Base-by-base conservation (phyloP, 192 early-diverging fungal species). In the Linnemannia hyalina region DNA sequence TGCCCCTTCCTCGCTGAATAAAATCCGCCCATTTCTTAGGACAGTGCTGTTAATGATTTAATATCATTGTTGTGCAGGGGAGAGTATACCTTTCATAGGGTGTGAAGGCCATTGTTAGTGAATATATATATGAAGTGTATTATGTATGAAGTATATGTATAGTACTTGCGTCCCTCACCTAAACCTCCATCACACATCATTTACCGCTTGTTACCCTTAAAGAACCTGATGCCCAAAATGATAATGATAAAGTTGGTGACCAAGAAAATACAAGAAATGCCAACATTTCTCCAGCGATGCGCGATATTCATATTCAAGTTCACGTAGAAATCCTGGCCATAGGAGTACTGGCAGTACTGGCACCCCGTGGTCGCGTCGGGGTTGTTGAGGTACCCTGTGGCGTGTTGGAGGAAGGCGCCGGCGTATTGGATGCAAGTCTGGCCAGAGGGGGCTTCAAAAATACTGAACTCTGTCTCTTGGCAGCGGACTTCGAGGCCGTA, bases 221-320 rank as follows among this genome's bases (percentile, higher is more conserved):
- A 87, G 35, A 88, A 82, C 38, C 23, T 32, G 47, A 90, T 16
- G 57, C 84, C 83, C 4, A 93, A 82, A 9, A 89, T 15, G n/a
- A 92, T 65, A 16, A 83, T 26, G 23, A 35, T 44, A 22, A 83
- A 23, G 68, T 96, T 95, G 71, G 93, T 94, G 0, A 54, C 78
- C 42, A 87, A 88, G 68, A 90, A 95, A 0, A 77, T 86, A 35
- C 89, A 72, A 35, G 95, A 54, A 42, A 95, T 94, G 38, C 92
- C 93, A 82, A 93, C 89, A 80, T 95, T 94, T 78, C 94, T 92
- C 94, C 94, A 96, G 36, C 91, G 91, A 80, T 95, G 77, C 0
- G 35, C 41, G 38, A 75, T 23, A 26, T 32, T 84, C 78, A 88
- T 93, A 46, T 77, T 74, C 94, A 94, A 92, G 68, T 78, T 88